These are phyloP conservation scores for Hypoxylon sp. DNA, from an alignment of 2,329 filamentous ascomycete genomes.

Conservation along the genomic window DNA sequence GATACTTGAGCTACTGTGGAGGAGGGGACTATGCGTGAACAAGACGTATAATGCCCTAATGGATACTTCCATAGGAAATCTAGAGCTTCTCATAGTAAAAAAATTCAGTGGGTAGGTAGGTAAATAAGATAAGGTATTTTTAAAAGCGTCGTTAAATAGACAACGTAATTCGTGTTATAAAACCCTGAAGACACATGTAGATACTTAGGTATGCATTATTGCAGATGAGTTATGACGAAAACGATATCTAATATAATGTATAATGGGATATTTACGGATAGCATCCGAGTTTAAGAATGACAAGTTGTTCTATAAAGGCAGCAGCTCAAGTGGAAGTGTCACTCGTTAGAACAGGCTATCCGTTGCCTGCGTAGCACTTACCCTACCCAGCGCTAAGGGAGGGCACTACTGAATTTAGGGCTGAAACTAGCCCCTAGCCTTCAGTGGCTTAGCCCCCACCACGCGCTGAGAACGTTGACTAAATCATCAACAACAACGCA, in stretches of 20 bases:
- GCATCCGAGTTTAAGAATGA: not conserved
- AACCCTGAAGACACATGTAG: too few relatives aligned
- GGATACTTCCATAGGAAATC: too few relatives aligned
- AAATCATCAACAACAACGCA: slow-evolving; percentile 8
- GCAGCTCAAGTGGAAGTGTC: slow-evolving; percentile 3
- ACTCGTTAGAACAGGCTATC: not conserved
- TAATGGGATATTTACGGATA: not conserved
- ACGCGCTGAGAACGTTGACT: slow-evolving; percentile 25
- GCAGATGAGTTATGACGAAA: too few relatives aligned
- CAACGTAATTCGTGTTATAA: too few relatives aligned
- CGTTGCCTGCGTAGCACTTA: slow-evolving; percentile 7
- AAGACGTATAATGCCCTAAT: too few relatives aligned
- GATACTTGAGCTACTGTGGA: too few relatives aligned
- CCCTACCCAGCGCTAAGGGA: slow-evolving; percentile 27
- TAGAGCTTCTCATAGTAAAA: too few relatives aligned
- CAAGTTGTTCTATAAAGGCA: not conserved
- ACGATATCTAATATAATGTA: not conserved
- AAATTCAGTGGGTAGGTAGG: too few relatives aligned
- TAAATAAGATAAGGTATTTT: too few relatives aligned
- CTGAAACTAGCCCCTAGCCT: slow-evolving; percentile 19
- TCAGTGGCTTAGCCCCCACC: slow-evolving; percentile 11
- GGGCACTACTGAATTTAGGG: slow-evolving; percentile 20
- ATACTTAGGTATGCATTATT: too few relatives aligned
- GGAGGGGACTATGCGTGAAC: too few relatives aligned
- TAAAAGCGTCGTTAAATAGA: too few relatives aligned